Base-by-base conservation (phyloP, 2,329 filamentous ascomycete species). In the Blumeria hordei region DNA sequence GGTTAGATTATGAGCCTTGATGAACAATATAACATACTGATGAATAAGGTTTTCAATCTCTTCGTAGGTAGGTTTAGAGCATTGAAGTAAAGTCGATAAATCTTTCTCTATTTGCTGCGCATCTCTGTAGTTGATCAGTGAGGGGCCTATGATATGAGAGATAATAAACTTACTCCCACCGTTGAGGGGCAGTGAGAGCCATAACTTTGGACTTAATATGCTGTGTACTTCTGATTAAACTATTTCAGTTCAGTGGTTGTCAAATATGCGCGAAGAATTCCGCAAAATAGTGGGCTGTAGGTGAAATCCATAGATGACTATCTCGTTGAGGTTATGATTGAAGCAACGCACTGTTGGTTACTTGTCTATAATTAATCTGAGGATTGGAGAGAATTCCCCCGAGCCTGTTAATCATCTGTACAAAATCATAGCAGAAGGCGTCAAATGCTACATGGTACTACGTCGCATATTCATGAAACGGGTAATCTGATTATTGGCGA, bases 261-360 rank as follows among this genome's bases (percentile, higher is more conserved):
- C 76, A 80, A 69, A 76, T 75, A 66, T 70, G 70, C 69, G 71
- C 71, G 69, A 71, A 69, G 64, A 69, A 68, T 51, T 63, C 58
- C 59, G 59, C 61, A 62, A 61, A 28, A 63, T 58, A 59, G 59
- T 56, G 52, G 54, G 52, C 57, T 54, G 55, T 57, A 45, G 58
- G 59, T 59, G 57, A 57, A 55, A 65, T 64, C 63, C 63, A 65
- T 63, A 60, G 57, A 54, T 41, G 37, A 53, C 7, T 16, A 55
- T 47, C 3, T n/a, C 21, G 3, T 37, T 36, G 33, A 37, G 35
- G 14, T n/a, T 35, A 37, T 28, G 21, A 28, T 28, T 28, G 2
- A 28, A 28, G 21, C 21, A 28, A 28, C 21, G 21, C 21, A 28
- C 21, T 28, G 21, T 28, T 28, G 21, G 21, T 28, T 28, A 28